phyloP scores from a whole-genome alignment of 108 stramenopile species.

The Skeletonema grethae region DNA sequence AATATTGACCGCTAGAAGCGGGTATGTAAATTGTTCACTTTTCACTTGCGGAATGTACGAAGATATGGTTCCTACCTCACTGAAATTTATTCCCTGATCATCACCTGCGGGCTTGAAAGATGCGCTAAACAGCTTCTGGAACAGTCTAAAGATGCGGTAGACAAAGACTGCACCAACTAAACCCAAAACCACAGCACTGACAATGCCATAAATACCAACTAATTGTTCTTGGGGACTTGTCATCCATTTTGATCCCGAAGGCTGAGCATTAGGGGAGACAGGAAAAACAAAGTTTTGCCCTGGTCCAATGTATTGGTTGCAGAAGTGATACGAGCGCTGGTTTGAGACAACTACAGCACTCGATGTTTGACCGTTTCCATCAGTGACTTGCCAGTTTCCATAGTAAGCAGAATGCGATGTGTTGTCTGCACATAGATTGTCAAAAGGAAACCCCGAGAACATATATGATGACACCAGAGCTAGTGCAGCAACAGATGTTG shows the following conservation, averaged over 20 bases:
- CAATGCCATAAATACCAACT: conserved; percentile 67
- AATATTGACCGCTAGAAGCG: conserved; percentile 70
- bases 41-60: conserved; percentile 76
- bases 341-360: conserved; percentile 36
- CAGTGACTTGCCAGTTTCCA: conserved; percentile 46
- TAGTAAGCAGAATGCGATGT: conserved; percentile 48
- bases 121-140: conserved; percentile 36
- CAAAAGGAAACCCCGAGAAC: conserved; percentile 85
- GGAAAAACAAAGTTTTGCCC: conserved; percentile 50
- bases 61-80: conserved; percentile 38
- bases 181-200: conserved; percentile 37
- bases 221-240: conserved; percentile 69
- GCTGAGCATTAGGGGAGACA: conserved; percentile 52
- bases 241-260: conserved; percentile 70
- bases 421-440: conserved; percentile 76
- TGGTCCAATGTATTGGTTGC: conserved; percentile 45
- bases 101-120: conserved; percentile 37
- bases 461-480: conserved; percentile 75
- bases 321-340: conserved; percentile 49
- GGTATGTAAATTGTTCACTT: conserved; percentile 67
- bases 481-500: conserved; percentile 62
- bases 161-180: conserved; percentile 43
- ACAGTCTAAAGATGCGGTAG: conserved; percentile 22
- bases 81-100: conserved; percentile 37
- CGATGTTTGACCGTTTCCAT: conserved; percentile 28